Conservation (phyloP, 768 basidiomycete genomes). For the Lanmaoa rubissima region DNA sequence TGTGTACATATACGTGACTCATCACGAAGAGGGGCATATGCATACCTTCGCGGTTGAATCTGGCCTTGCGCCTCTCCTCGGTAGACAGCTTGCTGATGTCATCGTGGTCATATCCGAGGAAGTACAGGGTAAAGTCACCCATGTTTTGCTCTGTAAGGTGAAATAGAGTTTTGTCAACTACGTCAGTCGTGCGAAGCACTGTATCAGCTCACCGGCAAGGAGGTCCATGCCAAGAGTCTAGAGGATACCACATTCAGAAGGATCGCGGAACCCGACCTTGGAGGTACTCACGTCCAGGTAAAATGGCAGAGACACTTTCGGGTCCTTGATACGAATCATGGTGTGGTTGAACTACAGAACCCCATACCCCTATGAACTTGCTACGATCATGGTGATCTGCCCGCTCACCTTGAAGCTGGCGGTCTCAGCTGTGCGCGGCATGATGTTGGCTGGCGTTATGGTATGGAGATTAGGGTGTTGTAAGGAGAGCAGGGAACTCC, state of each 20-base stretch:
- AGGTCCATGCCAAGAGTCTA: constrained; percentile 78
- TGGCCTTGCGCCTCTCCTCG: constrained; percentile 51
- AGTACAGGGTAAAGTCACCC: constrained; percentile 74
- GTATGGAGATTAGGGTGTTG: constrained; percentile 5
- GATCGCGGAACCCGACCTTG: not conserved
- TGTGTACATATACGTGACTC: not conserved
- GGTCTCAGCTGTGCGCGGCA: constrained; percentile 66
- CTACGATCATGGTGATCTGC: not conserved
- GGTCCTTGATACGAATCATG: constrained; percentile 88
- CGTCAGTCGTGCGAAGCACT: not conserved
- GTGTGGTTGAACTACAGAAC: constrained; percentile 72
- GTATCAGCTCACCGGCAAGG: constrained; percentile 44
- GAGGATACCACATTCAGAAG: not conserved
- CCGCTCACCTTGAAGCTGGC: constrained; percentile 55
- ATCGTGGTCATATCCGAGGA: constrained; percentile 76
- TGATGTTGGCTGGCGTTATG: constrained; percentile 40
- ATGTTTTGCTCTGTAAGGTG: constrained; percentile 47
- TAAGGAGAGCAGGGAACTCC: not conserved
- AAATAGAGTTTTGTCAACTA: constrained; percentile 2
- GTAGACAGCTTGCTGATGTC: constrained; percentile 43
- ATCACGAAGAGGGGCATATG: not conserved
- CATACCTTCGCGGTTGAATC: constrained; percentile 66
- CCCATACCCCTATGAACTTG: not conserved
- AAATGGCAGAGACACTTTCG: constrained; percentile 75
- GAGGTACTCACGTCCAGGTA: constrained; percentile 60